Conservation (phyloP, 129 eudicot genomes). For the sunflower (Helianthus annuus) region HanXRQr2.0-SUNRISE NC_035449.2:185694597-185695096, state of each 20-base stretch:
- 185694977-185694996: no score
- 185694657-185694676: constrained; percentile 93
- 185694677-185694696: constrained; percentile 64
- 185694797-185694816: constrained; percentile 40
- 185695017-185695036: no score
- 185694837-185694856: constrained; percentile 50
- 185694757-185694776: background rate
- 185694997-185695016: no score
- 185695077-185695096: no score
- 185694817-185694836: constrained; percentile 47
- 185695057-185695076: no score
- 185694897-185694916: constrained; percentile 79
- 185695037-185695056: no score
- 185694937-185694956: no score
- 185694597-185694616: constrained; percentile 92
- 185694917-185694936: constrained; percentile 76
- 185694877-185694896: constrained; percentile 70
- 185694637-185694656: constrained; percentile 83
- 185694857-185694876: constrained; percentile 34
- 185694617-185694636: constrained; percentile 94
- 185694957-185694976: no score
- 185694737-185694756: background rate
- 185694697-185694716: constrained; percentile 56
- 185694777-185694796: constrained; percentile 5
- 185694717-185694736: constrained; percentile 48